Evolutionary conservation across 2,329 filamentous ascomycete genomes (phyloP).

Genomic region (Diaporthe australafricana): DNA sequence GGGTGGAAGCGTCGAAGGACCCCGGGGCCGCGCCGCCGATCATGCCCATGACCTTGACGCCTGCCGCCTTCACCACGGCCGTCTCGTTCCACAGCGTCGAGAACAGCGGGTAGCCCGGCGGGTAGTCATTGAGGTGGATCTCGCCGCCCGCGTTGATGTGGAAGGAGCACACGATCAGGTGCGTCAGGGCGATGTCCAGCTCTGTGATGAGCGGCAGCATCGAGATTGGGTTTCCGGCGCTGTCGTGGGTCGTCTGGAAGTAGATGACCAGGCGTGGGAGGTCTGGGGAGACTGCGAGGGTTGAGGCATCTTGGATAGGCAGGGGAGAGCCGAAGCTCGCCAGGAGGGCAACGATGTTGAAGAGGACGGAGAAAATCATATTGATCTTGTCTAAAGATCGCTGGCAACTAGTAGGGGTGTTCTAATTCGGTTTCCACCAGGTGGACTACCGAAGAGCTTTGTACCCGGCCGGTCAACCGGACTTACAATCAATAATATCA

Average conservation of each 20-base stretch:
- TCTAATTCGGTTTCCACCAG: background rate
- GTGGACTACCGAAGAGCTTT: background rate
- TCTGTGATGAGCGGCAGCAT: slow-evolving; percentile 64
- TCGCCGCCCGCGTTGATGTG: slow-evolving; percentile 80
- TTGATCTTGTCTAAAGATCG: background rate
- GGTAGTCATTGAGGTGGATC: slow-evolving; percentile 84
- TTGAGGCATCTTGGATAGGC: slow-evolving; percentile 31
- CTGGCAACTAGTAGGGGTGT: background rate
- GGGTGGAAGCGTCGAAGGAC: slow-evolving; percentile 68
- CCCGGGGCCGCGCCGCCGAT: slow-evolving; percentile 86
- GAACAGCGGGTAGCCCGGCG: slow-evolving; percentile 75
- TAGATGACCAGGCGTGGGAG: slow-evolving; percentile 63
- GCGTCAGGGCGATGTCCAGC: slow-evolving; percentile 69
- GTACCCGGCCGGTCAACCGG: background rate
- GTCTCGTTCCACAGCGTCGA: slow-evolving; percentile 84
- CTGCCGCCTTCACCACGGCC: slow-evolving; percentile 74
- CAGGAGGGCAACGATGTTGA: background rate
- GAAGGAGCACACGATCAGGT: slow-evolving; percentile 88
- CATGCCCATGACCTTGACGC: slow-evolving; percentile 87
- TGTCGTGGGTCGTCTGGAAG: slow-evolving; percentile 66
- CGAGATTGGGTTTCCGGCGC: slow-evolving; percentile 58
- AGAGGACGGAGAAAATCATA: background rate
- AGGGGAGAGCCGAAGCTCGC: slow-evolving; percentile 1
- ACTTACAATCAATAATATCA: background rate
- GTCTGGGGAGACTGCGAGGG: background rate